phyloP scores from a whole-genome alignment of 2,329 filamentous ascomycete species.

The Venturia asperata region DNA sequence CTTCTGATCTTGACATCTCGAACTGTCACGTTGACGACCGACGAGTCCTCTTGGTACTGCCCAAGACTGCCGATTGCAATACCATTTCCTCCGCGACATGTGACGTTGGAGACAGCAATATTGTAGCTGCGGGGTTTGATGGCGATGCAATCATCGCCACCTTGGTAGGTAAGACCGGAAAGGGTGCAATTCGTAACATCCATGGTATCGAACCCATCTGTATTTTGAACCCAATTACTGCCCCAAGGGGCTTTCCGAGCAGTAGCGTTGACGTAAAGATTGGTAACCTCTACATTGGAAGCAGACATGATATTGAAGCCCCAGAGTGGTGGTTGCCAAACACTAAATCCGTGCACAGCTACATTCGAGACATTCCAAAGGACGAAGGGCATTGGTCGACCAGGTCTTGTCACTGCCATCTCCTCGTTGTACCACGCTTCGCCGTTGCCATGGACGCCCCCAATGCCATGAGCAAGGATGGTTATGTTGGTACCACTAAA shows the following conservation, averaged over 20 bases:
- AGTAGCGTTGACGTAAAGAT: constrained; percentile 47
- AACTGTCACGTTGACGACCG: constrained; percentile 44
- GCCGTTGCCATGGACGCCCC: constrained; percentile 50
- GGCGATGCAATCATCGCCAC: constrained; percentile 55
- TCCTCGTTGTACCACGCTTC: constrained; percentile 49
- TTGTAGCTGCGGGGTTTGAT: constrained; percentile 58
- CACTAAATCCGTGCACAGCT: constrained; percentile 45
- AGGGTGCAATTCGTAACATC: constrained; percentile 45
- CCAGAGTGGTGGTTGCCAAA: constrained; percentile 49
- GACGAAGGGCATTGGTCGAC: constrained; percentile 52
- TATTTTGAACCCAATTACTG: constrained; percentile 51
- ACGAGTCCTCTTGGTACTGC: constrained; percentile 49
- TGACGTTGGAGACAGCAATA: constrained; percentile 45
- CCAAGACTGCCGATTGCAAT: constrained; percentile 47
- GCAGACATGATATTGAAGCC: constrained; percentile 52
- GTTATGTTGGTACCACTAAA: constrained; percentile 44
- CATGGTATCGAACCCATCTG: constrained; percentile 53
- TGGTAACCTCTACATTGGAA: constrained; percentile 46
- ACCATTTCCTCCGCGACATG: constrained; percentile 49
- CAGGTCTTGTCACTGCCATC: constrained; percentile 40
- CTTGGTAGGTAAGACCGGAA: constrained; percentile 47
- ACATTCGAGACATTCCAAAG: constrained; percentile 53
- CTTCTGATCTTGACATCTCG: constrained; percentile 41
- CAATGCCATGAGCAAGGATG: constrained; percentile 47
- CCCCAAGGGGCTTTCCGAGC: constrained; percentile 45